phyloP scores from a whole-genome alignment of 2,329 filamentous ascomycete genomes.

The Teratosphaeria nubilosa region DNA sequence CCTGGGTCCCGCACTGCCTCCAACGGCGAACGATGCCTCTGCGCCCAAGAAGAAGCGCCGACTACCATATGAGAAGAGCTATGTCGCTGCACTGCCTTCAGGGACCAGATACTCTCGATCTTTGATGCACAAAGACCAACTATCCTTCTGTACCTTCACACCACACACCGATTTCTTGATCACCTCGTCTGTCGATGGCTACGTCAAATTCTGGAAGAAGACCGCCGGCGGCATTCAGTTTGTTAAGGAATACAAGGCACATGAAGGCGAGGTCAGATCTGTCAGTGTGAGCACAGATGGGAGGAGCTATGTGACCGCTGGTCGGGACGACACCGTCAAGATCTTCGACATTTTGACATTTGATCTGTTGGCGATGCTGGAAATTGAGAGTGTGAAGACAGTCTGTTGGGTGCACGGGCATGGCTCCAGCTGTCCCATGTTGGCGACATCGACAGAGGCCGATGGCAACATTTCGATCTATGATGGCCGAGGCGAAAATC shows the following conservation, averaged over 20 bases:
- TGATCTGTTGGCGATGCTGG: constrained; percentile 57
- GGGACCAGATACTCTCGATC: constrained; percentile 83
- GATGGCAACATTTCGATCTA: constrained; percentile 70
- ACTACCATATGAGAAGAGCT: constrained; percentile 90
- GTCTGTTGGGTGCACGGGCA: constrained; percentile 87
- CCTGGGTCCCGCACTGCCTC: constrained; percentile 84
- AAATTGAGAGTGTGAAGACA: constrained; percentile 61
- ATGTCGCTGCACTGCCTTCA: constrained; percentile 76
- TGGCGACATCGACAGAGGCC: constrained; percentile 70
- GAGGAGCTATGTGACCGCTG: constrained; percentile 83
- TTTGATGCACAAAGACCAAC: constrained; percentile 95
- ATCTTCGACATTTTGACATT: constrained; percentile 57
- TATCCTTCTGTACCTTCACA: constrained; percentile 79
- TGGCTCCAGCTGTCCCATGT: constrained; percentile 74
- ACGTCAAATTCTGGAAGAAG: constrained; percentile 99
- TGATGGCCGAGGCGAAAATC: constrained; percentile 77
- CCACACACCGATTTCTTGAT: constrained; percentile 90
- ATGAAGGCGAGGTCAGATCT: constrained; percentile 71
- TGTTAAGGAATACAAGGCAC: constrained; percentile 93
- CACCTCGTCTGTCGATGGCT: constrained; percentile 86
- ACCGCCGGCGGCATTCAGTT: constrained; percentile 78
- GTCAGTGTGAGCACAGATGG: constrained; percentile 84
- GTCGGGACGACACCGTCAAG: constrained; percentile 67
- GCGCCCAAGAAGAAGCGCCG: constrained; percentile 76
- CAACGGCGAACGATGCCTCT: constrained; percentile 39